Percentiles rank a stretch among this genome's conserved stretches.
Conservation (phyloP, 2,329 filamentous ascomycete species). For the Colletotrichum navitas region DNA sequence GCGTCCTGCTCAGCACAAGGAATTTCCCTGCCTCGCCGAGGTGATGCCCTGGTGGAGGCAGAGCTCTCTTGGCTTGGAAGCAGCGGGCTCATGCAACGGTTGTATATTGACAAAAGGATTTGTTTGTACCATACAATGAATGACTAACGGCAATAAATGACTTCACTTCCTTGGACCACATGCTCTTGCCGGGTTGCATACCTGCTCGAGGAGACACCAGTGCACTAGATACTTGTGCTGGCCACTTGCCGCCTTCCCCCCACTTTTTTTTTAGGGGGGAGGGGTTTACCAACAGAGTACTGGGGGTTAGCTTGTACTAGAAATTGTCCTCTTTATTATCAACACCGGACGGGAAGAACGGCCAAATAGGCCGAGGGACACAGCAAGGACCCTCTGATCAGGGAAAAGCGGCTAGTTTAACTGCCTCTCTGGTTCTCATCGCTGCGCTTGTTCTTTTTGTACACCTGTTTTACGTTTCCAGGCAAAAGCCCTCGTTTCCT, state of each 20-base stretch:
- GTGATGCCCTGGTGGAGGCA: slow-evolving; percentile 20
- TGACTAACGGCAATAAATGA: neutral
- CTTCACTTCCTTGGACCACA: neutral
- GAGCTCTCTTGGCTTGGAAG: neutral
- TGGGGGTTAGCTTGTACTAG: neutral
- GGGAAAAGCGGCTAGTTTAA: neutral
- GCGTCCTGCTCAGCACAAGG: slow-evolving; percentile 79
- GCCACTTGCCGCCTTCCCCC: too few relatives aligned
- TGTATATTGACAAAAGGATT: neutral
- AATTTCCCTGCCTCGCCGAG: slow-evolving; percentile 72
- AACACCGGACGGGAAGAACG: too few relatives aligned
- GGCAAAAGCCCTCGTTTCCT: neutral
- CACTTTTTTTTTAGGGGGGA: too few relatives aligned
- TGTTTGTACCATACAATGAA: slow-evolving; percentile 12
- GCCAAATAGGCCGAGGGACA: too few relatives aligned
- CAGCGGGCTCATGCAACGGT: neutral
- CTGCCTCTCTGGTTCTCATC: neutral
- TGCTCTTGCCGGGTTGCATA: too few relatives aligned
- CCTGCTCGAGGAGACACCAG: neutral
- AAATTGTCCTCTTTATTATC: neutral
- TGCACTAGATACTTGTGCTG: too few relatives aligned
- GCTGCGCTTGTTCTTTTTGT: neutral
- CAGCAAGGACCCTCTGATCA: neutral
- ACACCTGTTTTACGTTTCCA: neutral
- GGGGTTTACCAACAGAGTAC: neutral